phyloP scores from a whole-genome alignment of 2,329 filamentous ascomycete species.

The Sporothrix pseudoabietina region DNA sequence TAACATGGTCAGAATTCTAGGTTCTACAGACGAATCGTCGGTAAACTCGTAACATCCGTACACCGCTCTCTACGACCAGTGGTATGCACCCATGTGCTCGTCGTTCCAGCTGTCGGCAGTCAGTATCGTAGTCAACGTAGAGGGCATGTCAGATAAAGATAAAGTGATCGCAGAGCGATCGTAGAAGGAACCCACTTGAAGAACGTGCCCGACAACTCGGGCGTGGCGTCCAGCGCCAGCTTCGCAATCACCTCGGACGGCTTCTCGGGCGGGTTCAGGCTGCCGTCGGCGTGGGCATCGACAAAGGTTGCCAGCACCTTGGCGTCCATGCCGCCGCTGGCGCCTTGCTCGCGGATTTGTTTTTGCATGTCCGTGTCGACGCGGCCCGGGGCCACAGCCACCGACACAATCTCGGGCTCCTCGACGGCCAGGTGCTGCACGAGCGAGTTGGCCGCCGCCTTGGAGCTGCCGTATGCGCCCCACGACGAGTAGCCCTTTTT shows the following conservation, averaged over 20 bases:
- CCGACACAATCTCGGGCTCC: constrained; percentile 71
- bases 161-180: too few species aligned
- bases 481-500: constrained; percentile 67
- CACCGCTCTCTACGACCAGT: constrained; percentile 22
- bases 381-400: constrained; percentile 76
- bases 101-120: constrained; percentile 53
- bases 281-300: constrained; percentile 68
- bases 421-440: constrained; percentile 72
- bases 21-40: background rate
- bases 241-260: constrained; percentile 85
- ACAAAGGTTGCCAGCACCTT: constrained; percentile 68
- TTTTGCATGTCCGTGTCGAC: constrained; percentile 90
- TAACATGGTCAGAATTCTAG: constrained; percentile 9
- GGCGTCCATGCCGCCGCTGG: constrained; percentile 53
- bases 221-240: constrained; percentile 66
- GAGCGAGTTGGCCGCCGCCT: constrained; percentile 82
- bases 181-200: constrained; percentile 58
- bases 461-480: constrained; percentile 80
- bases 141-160: background rate
- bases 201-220: constrained; percentile 73
- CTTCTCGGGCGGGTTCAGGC: constrained; percentile 77
- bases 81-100: constrained; percentile 53
- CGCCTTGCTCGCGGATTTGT: constrained; percentile 66
- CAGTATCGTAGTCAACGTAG: constrained; percentile 10
- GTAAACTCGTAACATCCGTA: background rate